These are phyloP conservation scores for Wickerhamomyces kurtzmanii DNA, from an alignment of 805 yeast genomes.

Conservation along the genomic window DNA sequence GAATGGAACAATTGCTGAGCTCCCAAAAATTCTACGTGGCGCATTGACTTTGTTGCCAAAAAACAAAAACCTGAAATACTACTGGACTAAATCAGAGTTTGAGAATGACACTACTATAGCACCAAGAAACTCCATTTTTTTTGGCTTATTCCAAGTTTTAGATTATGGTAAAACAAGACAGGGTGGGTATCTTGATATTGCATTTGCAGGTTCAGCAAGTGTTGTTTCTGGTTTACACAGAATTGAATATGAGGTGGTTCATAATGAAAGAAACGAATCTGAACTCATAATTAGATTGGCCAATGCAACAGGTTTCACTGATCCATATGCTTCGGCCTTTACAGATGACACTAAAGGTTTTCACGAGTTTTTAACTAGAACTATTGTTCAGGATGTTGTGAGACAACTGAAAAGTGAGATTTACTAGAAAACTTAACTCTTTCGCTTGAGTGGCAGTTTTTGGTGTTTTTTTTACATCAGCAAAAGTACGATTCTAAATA, in stretches of 20 bases:
- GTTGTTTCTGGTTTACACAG: slow-evolving; percentile 10
- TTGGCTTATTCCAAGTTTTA: slow-evolving; percentile 11
- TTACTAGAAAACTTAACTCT: too few relatives aligned
- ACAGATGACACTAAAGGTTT: slow-evolving; percentile 12
- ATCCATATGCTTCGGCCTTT: slow-evolving; percentile 3
- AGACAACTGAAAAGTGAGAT: slow-evolving; percentile 7
- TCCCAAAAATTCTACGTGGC: slow-evolving; percentile 4
- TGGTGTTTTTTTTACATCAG: too few relatives aligned
- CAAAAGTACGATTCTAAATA: too few relatives aligned
- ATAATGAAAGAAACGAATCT: slow-evolving; percentile 5
- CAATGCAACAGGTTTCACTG: slow-evolving; percentile 5
- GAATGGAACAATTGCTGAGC: slow-evolving; percentile 8
- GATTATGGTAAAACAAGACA: slow-evolving; percentile 9
- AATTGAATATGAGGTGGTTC: slow-evolving; percentile 10
- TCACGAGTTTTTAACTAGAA: slow-evolving; percentile 17
- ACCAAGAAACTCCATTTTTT: slow-evolving; percentile 8
- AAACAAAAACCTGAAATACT: slow-evolving; percentile 5
- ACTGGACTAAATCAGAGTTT: slow-evolving; percentile 11
- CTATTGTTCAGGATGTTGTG: slow-evolving; percentile 13
- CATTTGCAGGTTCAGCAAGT: slow-evolving; percentile 9
- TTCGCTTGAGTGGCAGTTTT: too few relatives aligned
- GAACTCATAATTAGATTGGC: slow-evolving; percentile 13
- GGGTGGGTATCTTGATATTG: slow-evolving; percentile 13
- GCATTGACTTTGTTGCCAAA: slow-evolving; percentile 9
- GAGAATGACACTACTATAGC: slow-evolving; percentile 4